Conservation (phyloP, 352 stramenopile genomes). For the Globisporangium yorkense region DNA sequence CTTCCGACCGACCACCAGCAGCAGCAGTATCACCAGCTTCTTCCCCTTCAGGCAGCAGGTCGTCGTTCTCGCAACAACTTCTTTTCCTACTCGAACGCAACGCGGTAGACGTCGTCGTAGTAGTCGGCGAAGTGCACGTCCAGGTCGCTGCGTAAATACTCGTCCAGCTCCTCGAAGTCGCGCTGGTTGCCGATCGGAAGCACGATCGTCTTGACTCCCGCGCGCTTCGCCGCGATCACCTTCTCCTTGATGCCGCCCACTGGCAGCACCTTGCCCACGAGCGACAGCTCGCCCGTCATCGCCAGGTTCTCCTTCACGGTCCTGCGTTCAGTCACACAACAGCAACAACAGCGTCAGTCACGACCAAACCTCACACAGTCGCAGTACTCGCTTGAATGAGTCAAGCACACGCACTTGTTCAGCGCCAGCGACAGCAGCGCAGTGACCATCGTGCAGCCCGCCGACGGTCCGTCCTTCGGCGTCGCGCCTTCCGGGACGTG, state of each 20-base stretch:
- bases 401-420: constrained; percentile 58
- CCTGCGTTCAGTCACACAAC: constrained; percentile 16
- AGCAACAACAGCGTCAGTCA: background rate
- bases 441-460: constrained; percentile 97
- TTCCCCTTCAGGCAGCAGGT: too few species aligned
- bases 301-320: constrained; percentile 93
- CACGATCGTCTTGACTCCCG: constrained; percentile 93
- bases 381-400: too few species aligned
- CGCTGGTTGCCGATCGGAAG: constrained; percentile 93
- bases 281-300: constrained; percentile 96
- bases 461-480: constrained; percentile 97
- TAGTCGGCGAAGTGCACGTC: constrained; percentile 96
- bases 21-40: too few species aligned
- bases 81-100: constrained; percentile 77
- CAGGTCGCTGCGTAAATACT: constrained; percentile 96
- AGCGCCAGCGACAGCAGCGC: constrained; percentile 94
- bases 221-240: constrained; percentile 95
- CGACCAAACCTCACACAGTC: too few species aligned
- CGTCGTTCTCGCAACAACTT: too few species aligned
- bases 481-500: constrained; percentile 98
- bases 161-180: constrained; percentile 96
- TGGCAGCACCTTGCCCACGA: constrained; percentile 98
- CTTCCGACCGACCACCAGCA: too few species aligned
- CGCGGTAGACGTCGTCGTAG: constrained; percentile 95
- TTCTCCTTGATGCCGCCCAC: constrained; percentile 99